Percentiles rank a stretch among this genome's conserved stretches.
Evolutionary conservation across 2,329 filamentous ascomycete genomes (phyloP).

Genomic region (Leptosphaerulina australis): DNA sequence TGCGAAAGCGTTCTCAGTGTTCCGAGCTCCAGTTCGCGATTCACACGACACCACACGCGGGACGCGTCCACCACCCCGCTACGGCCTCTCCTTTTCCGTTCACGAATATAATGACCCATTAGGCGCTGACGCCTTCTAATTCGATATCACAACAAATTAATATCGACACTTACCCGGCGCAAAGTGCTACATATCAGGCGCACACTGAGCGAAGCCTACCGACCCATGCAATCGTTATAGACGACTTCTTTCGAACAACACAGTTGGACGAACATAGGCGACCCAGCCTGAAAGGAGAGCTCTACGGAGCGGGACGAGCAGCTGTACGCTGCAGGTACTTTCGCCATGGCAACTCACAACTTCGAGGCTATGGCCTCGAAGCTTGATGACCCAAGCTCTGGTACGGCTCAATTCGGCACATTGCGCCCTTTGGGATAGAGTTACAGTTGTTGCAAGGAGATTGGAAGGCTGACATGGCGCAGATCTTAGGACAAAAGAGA

Average conservation of each 20-base stretch:
- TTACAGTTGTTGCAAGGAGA: conserved; percentile 1
- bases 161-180: conserved; percentile 18
- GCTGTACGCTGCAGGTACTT: conserved; percentile 31
- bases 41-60: conserved; percentile 35
- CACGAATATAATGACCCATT: conserved; percentile 41
- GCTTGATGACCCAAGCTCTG: conserved; percentile 52
- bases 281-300: conserved; percentile 14
- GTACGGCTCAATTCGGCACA: conserved; percentile 29
- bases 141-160: conserved; percentile 31
- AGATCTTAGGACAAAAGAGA: conserved; percentile 84
- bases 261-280: conserved; percentile 19
- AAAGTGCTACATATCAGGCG: conserved; percentile 18
- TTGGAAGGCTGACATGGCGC: conserved; percentile 27
- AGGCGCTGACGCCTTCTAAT: conserved; percentile 29
- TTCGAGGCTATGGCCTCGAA: conserved; percentile 56
- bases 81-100: conserved; percentile 30
- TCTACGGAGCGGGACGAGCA: conserved; percentile 25
- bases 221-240: conserved; percentile 35
- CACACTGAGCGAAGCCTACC: conserved; percentile 27
- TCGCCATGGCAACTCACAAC: conserved; percentile 49
- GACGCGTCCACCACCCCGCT: conserved; percentile 39
- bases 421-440: neutral
- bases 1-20: conserved; percentile 17
- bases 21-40: conserved; percentile 36
- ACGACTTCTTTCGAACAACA: conserved; percentile 21